Base-by-base conservation (phyloP, 768 basidiomycete species). In the Naganishia vishniacii region DNA sequence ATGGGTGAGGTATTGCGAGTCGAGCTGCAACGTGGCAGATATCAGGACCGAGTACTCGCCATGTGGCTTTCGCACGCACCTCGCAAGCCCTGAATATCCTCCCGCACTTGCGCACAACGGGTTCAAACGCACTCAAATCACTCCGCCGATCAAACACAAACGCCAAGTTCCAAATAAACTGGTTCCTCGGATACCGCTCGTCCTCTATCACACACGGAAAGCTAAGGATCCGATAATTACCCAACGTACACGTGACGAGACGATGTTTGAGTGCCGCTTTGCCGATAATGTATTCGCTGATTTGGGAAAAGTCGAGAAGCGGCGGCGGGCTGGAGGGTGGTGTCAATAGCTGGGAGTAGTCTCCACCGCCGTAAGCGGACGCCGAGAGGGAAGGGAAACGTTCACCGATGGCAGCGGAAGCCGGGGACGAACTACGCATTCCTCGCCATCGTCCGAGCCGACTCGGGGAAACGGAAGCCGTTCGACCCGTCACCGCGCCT, bases 231-330 rank as follows among this genome's bases (percentile, higher is more conserved):
- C 91, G 86, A 75, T 90, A 87, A 3, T 32, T 25, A 13, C 63
- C 63, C 23, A 53, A 25, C 13, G 31, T 37, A 68, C 89, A 91
- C 18, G 86, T 90, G 48, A 97, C 88, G 23, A 99, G 84, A 66
- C 90, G 83, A 18, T 90, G 90, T 70, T 90, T 94, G 13, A 98
- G 80, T 9, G 87, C 83, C 61, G 85, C 85, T 16, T 85, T 86
- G 2, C 95, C 94, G 59, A 99, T 93, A 29, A 98, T 86, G 81
- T 91, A 97, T 77, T 88, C 91, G 18, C 89, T 89, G 61, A 98
- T 87, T 69, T 91, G 87, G 59, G 86, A 84, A 71, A 98, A 95
- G 72, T 90, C 86, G 78, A 99, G 89, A 18, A 98, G 81, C 15
- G 62, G 28, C 11, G 51, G 63, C 9, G 32, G 28, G 5, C 2